A percentile compares a stretch with the other conserved stretches of the same genome.
Evolutionary conservation across 1,139 yeast genomes (phyloP).

Genomic region (Yamadazyma jaroonii): DNA sequence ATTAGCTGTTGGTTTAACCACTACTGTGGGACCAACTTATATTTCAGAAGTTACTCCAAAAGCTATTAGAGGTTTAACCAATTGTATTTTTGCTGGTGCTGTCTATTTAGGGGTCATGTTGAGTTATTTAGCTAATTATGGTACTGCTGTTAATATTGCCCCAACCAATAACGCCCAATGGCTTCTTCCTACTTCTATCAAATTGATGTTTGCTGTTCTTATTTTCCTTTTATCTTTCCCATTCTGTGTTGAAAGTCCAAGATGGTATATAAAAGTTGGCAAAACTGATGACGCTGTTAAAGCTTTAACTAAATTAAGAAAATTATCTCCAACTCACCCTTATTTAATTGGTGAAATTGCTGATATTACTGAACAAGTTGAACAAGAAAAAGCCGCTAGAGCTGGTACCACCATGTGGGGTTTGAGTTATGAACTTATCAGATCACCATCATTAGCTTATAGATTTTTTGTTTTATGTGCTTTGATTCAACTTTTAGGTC

Average conservation of each 20-base stretch:
- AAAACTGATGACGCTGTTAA: constrained; percentile 32
- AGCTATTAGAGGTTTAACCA: constrained; percentile 49
- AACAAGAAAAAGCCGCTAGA: constrained; percentile 34
- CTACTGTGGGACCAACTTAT: constrained; percentile 55
- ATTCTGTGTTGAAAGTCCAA: constrained; percentile 42
- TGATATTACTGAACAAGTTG: constrained; percentile 47
- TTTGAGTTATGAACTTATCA: constrained; percentile 28
- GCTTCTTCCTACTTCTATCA: constrained; percentile 36
- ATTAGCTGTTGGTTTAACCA: constrained; percentile 54
- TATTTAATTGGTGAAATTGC: constrained; percentile 52
- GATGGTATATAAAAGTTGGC: constrained; percentile 43
- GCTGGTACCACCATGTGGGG: constrained; percentile 11
- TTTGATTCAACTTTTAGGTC: constrained; percentile 29
- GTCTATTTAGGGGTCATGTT: constrained; percentile 54
- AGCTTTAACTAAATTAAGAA: constrained; percentile 44
- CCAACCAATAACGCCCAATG: constrained; percentile 31
- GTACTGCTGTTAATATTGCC: constrained; percentile 33
- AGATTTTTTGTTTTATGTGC: constrained; percentile 34
- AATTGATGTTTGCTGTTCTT: constrained; percentile 39
- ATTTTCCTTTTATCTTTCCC: constrained; percentile 35
- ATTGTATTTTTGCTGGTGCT: constrained; percentile 52
- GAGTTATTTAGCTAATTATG: constrained; percentile 51
- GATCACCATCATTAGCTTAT: constrained; percentile 37
- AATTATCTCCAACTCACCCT: constrained; percentile 49
- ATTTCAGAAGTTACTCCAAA: constrained; percentile 54